Evolutionary conservation across 306 rosid species (phyloP), one percentile per base, ranked within the genome.

Genomic region (Casuarina cunninghamiana): DNA sequence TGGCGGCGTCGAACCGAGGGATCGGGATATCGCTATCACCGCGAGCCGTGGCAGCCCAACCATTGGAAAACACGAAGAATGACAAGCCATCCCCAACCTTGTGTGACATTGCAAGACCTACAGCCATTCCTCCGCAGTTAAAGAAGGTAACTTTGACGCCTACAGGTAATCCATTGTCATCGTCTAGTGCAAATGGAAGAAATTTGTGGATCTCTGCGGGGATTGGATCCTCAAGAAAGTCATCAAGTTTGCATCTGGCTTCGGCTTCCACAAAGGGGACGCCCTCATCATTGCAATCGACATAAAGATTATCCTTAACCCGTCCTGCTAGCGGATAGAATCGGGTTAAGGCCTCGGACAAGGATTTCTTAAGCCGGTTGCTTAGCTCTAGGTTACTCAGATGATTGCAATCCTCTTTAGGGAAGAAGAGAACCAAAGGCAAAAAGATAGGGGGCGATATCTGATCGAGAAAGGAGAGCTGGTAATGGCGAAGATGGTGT

Each of bases 71-170:
- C 74, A 19, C 71, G 69, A 77, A 19, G 21, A 74, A 15, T 37
- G 88, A 58, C 48, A 71, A 69, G 10, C 75, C 88, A 44, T 84
- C 85, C 2, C 67, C 83, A 5, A 84, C 46, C 58, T 77, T 81
- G 80, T 84, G 88, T 26, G 83, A 81, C 57, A 84, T 50, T 60
- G 80, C 51, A 48, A 84, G 41, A 21, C 80, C 68, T 2, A 84
- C 17, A 0, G 78, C 69, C 54, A 84, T 54, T 51, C 88, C 85
- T 1, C 70, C 88, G 17, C 88, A 84, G 26, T 26, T 69, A 26
- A 84, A 84, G 37, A 70, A 69, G 26, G 72, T 84, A 39, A 37
- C 62, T 71, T 77, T 79, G 60, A 78, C 73, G 2, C 60, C 73
- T n/a, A 71, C 43, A 19, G 75, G 46, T 42, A 77, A 75, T 42